A percentile compares a stretch with the other conserved stretches of the same genome.
phyloP scores from a whole-genome alignment of 169 alveolate genomes.

The Plasmodium vinckei region DNA sequence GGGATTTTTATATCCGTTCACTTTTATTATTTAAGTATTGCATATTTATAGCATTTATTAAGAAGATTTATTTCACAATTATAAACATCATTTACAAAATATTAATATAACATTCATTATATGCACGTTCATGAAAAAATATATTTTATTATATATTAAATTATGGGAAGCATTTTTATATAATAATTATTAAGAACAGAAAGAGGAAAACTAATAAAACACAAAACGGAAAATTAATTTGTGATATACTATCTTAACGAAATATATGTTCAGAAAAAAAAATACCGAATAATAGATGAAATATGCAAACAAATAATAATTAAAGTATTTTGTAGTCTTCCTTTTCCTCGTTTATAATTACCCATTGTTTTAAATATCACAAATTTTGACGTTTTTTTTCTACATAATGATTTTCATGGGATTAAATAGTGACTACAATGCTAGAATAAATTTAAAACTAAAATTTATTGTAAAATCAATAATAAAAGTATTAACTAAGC shows the following conservation, averaged over 20 bases:
- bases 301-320: constrained; percentile 51
- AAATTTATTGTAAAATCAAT: constrained; percentile 70
- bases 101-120: constrained; percentile 10
- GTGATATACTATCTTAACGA: constrained; percentile 1
- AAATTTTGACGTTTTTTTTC: constrained; percentile 34
- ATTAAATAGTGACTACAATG: constrained; percentile 73
- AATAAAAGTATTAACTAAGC: constrained; percentile 67
- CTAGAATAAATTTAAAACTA: constrained; percentile 71
- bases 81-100: constrained; percentile 7
- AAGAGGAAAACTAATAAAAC: constrained; percentile 7
- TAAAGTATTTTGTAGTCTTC: constrained; percentile 17
- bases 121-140: background rate
- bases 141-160: background rate
- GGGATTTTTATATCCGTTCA: constrained; percentile 1
- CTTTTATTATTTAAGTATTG: background rate
- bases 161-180: constrained; percentile 16
- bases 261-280: constrained; percentile 12
- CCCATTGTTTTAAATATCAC: constrained; percentile 21
- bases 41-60: background rate
- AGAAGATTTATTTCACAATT: constrained; percentile 14
- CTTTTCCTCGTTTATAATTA: constrained; percentile 2
- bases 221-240: constrained; percentile 13
- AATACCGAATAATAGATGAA: constrained; percentile 39
- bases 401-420: constrained; percentile 75
- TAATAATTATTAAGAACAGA: background rate